Conservation (phyloP, 306 rosid species). For the Canavalia gladiata region DNA sequence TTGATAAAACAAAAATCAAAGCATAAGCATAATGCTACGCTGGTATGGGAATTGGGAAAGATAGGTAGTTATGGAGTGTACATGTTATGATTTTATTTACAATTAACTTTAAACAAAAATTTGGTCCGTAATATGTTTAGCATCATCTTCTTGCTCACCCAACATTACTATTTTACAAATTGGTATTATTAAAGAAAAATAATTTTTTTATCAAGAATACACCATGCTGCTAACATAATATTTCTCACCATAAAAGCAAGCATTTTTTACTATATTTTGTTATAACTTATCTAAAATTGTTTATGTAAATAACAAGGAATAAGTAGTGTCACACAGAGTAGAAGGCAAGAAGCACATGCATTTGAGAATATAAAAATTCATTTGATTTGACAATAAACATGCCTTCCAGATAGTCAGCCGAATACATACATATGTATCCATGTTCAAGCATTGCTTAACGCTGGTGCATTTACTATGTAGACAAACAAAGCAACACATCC, state of each 20-base stretch:
- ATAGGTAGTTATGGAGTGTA: neutral
- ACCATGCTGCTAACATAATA: neutral
- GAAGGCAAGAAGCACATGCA: slow-evolving; percentile 34
- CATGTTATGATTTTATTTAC: neutral
- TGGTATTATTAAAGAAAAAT: neutral
- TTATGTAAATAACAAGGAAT: slow-evolving; percentile 19
- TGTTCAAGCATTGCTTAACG: slow-evolving; percentile 6
- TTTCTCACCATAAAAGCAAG: slow-evolving; percentile 17
- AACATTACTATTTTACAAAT: neutral
- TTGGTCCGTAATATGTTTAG: neutral
- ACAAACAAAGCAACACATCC: slow-evolving; percentile 22
- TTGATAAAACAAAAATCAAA: neutral
- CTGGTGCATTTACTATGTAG: neutral
- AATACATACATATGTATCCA: neutral
- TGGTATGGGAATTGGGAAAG: neutral
- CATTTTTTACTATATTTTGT: neutral
- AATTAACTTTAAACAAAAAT: neutral
- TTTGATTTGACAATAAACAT: slow-evolving; percentile 27
- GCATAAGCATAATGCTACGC: neutral
- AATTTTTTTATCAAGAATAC: neutral
- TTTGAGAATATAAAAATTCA: slow-evolving; percentile 27
- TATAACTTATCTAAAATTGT: neutral
- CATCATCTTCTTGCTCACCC: slow-evolving; percentile 5
- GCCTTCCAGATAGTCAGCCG: slow-evolving; percentile 24
- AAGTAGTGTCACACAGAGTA: slow-evolving; percentile 7